phyloP scores from a whole-genome alignment of 225 moss, liverwort and hornwort species.

The Pseudisothecium myosuroides region DNA sequence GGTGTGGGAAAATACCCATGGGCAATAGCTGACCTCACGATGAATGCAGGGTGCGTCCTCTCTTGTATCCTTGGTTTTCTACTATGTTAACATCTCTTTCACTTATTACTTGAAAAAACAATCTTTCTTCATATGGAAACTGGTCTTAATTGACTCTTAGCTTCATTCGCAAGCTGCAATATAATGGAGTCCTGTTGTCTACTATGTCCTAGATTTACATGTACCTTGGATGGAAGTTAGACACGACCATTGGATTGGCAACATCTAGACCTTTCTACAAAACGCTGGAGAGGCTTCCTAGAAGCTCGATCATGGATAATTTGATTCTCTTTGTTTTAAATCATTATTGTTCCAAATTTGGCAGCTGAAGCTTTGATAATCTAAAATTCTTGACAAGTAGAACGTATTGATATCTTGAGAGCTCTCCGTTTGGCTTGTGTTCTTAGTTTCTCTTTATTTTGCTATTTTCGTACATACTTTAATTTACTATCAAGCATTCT shows the following conservation, averaged over 20 bases:
- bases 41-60: slow-evolving; percentile 57
- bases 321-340: neutral
- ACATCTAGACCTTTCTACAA: neutral
- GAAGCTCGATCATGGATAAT: neutral
- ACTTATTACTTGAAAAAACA: neutral
- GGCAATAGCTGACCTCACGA: slow-evolving; percentile 62
- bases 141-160: neutral
- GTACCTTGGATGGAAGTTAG: neutral
- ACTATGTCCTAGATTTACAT: neutral
- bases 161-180: neutral
- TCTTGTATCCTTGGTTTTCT: neutral
- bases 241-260: neutral
- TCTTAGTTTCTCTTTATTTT: neutral
- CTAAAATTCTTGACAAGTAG: neutral
- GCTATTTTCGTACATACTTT: neutral
- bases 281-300: neutral
- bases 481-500: neutral
- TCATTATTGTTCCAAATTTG: neutral
- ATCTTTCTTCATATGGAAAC: neutral
- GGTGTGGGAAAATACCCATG: slow-evolving; percentile 74
- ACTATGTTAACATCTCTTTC: neutral
- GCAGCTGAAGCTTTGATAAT: neutral
- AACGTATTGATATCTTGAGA: neutral
- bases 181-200: neutral
- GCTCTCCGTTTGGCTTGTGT: neutral